Evolutionary conservation across 495 filamentous ascomycete species (phyloP), one percentile per base, ranked within the genome.

Genomic region (Podospora comata): DNA sequence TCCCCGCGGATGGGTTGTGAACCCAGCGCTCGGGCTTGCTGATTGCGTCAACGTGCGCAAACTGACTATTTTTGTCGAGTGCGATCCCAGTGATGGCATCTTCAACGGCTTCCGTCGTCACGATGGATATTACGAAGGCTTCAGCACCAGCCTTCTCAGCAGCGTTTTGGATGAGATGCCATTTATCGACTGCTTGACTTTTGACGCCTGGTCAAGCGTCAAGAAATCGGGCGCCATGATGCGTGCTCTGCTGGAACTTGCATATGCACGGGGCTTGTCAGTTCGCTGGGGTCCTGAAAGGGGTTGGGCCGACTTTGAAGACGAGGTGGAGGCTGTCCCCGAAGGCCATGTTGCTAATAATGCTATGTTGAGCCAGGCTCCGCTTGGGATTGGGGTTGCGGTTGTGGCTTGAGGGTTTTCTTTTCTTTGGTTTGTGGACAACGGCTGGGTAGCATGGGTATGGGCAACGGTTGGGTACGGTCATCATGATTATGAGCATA

Each of bases 1-100:
- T 3, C 92, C 92, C 1, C 79, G 80, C 13, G 86, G 88, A 59
- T 95, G 92, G 92, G 83, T 84, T 3, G 88, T 93, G 28, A 89
- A 87, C 69, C 75, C 83, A 5, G 78, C 83, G 0, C 80, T 95
- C 27, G 91, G 91, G 0, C 80, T 96, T 27, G 74, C 79, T 53
- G 86, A 93, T 57, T 88, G 89, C 80, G 77, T 76, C 39, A 83
- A 82, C 58, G 82, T 91, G 23, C 82, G 85, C 54, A 84, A 81
- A 15, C 76, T 97, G 60, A 90, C 88, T 63, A 85, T 97, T 0
- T 94, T 92, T 72, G 85, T 94, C 27, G 87, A 96, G 78, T 86
- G 83, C 71, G 93, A 97, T 74, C 92, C 93, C 0, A 90, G 88
- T 32, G 85, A 91, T 71, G 84, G 84, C 32, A 76, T 90, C 3